Percentiles rank a stretch among this genome's conserved stretches.
These are phyloP conservation scores for Eucalyptus lansdowneana DNA, from an alignment of 345 rosid genomes.

Conservation along the genomic window DNA sequence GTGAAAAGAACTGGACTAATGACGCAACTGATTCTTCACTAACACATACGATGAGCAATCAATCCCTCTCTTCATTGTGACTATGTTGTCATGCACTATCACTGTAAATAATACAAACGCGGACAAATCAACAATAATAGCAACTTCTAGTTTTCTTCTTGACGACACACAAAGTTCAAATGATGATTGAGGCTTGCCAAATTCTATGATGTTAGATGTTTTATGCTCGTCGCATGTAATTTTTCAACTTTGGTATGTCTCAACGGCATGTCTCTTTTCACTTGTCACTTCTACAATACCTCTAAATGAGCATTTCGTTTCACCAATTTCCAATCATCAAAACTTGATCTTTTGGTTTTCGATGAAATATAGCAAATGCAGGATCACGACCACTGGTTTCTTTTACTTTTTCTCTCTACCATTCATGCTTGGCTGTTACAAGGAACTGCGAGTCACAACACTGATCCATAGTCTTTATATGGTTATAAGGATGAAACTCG, in stretches of 20 bases:
- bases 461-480: not conserved
- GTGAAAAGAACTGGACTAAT: constrained; percentile 3
- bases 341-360: not conserved
- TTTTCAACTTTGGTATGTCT: not conserved
- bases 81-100: not conserved
- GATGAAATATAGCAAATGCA: not conserved
- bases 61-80: not conserved
- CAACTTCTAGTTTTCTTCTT: not conserved
- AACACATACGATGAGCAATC: not conserved
- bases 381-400: not conserved
- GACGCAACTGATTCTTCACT: not conserved
- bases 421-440: not conserved
- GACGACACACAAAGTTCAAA: not conserved
- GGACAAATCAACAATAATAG: not conserved
- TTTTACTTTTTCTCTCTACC: not conserved
- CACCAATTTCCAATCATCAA: not conserved
- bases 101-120: not conserved
- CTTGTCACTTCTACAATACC: not conserved
- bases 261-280: not conserved
- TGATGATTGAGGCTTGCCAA: not conserved
- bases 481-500: not conserved
- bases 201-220: not conserved
- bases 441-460: not conserved
- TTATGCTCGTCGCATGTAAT: not conserved
- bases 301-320: not conserved